These are phyloP conservation scores for Acer saccharum DNA, from an alignment of 345 rosid species.

Conservation along the genomic window DNA sequence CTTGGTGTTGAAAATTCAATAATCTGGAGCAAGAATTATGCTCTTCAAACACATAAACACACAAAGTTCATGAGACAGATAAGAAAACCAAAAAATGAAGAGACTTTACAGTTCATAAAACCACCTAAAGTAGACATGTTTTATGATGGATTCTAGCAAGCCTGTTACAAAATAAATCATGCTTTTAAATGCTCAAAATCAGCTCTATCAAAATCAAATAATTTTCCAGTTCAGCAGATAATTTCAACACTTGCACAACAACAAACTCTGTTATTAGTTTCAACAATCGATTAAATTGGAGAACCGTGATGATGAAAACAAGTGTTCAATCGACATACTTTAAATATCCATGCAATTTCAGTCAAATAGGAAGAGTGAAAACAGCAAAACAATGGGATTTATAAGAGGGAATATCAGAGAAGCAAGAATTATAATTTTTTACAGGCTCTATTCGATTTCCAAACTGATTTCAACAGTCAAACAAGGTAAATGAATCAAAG, in stretches of 20 bases:
- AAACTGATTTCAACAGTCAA: background rate
- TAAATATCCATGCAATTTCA: background rate
- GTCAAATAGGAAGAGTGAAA: too few species aligned
- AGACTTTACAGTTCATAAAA: background rate
- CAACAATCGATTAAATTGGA: background rate
- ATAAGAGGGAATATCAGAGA: background rate
- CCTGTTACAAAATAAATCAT: background rate
- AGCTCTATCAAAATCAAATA: background rate
- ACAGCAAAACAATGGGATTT: background rate
- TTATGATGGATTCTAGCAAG: background rate
- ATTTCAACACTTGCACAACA: background rate
- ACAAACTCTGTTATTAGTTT: background rate
- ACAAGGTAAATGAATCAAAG: too few species aligned
- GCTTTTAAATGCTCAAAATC: background rate
- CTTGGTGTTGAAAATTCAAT: slow-evolving; percentile 32
- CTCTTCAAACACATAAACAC: slow-evolving; percentile 20
- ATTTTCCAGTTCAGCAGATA: background rate
- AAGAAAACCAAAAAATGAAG: background rate
- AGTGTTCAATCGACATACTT: background rate
- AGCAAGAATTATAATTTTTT: background rate
- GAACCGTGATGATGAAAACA: background rate
- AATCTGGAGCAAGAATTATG: slow-evolving; percentile 1
- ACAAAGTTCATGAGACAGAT: background rate
- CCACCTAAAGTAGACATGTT: background rate
- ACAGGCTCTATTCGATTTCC: background rate